Base-by-base conservation (phyloP, 768 basidiomycete genomes). In the Saitozyma podzolica region DNA sequence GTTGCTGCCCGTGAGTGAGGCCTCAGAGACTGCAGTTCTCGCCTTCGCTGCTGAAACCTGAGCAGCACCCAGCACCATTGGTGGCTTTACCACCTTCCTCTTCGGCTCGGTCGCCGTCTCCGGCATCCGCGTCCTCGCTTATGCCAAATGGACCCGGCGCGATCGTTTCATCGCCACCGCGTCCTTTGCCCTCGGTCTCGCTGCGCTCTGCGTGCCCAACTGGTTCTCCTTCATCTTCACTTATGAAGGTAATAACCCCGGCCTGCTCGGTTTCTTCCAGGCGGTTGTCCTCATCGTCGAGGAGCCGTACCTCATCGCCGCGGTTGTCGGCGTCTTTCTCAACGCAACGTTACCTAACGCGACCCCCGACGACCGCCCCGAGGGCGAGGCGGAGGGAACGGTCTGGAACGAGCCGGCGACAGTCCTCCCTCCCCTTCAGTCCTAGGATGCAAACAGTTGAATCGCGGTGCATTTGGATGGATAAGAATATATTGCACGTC, bases 1-100 rank as follows among this genome's bases (percentile, higher is more conserved):
- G 84, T 93, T 14, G 86, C 90, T 1, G 91, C 92, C 62, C 91
- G 91, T 1, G 87, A 88, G 70, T 82, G 90, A 0, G 90, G 90
- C 8, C 84, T 91, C 0, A 29, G 29, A 29, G 29, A 29, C 29
- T 29, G 29, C 29, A 29, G 29, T 29, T 29, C 29, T 29, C 29
- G 29, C 29, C 5, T 29, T 29, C 29, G 29, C 29, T 29, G 29
- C 29, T 29, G 29, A 29, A 29, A 29, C 29, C 29, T 29, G 29
- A 29, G 29, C 29, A 29, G 60, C 64, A 0, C 64, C 67, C 17
- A 40, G 50, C 6, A n/a, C 58, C 9, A 63, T 66, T 59, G 62
- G 58, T 47, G 59, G 66, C 17, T 68, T 68, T 57, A 68, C 67
- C 8, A 65, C 64, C 39, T 65, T 65, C 64, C 47, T 65, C 9